phyloP scores from a whole-genome alignment of 1,139 yeast genomes.

The Arxiozyma bovina region DNA sequence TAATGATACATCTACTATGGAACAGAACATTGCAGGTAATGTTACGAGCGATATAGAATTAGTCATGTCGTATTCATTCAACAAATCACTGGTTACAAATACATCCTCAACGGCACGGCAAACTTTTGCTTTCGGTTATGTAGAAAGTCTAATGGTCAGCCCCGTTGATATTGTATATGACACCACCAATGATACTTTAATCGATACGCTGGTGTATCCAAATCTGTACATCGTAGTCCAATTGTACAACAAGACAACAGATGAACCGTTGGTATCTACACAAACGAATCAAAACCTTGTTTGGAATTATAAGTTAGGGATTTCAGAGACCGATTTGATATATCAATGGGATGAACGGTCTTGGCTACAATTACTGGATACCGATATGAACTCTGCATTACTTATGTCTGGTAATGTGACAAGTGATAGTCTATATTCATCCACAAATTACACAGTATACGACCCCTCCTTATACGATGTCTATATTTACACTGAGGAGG shows the following conservation, averaged over 20 bases:
- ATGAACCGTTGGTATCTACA: constrained; percentile 37
- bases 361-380: constrained; percentile 56
- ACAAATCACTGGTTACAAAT: constrained; percentile 36
- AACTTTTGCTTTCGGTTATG: constrained; percentile 42
- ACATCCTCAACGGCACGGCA: constrained; percentile 15
- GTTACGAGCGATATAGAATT: constrained; percentile 33
- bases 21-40: background rate
- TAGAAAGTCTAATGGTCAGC: constrained; percentile 45
- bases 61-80: constrained; percentile 44
- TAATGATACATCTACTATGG: constrained; percentile 16
- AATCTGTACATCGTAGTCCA: constrained; percentile 39
- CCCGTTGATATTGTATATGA: constrained; percentile 23
- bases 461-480: constrained; percentile 34
- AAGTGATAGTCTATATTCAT: constrained; percentile 11
- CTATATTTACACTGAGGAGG: constrained; percentile 40
- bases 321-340: constrained; percentile 55
- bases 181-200: constrained; percentile 4
- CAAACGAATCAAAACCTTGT: constrained; percentile 32
- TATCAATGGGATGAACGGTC: constrained; percentile 62
- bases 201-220: constrained; percentile 20
- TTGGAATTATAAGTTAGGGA: constrained; percentile 62
- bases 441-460: constrained; percentile 29
- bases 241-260: constrained; percentile 24
- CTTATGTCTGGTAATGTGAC: constrained; percentile 58
- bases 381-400: constrained; percentile 65